Base-by-base conservation (phyloP, 2,329 filamentous ascomycete genomes). In the Trichoderma breve region DNA sequence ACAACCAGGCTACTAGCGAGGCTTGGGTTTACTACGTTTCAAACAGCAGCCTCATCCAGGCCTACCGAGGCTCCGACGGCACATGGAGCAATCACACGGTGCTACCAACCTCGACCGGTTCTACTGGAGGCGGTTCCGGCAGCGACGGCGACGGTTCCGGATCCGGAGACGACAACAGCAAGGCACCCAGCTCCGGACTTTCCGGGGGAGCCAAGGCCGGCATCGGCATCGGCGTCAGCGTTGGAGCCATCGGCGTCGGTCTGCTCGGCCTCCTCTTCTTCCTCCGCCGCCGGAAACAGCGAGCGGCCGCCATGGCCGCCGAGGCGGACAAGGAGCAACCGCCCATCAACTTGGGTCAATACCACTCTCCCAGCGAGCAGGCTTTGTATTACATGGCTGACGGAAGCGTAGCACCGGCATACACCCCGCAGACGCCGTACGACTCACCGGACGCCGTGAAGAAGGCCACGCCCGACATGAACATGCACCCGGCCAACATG, bases 201-300 rank as follows among this genome's bases (percentile, higher is more conserved):
- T 70, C 67, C 6, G n/a, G 21, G 12, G 67, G 67, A 62, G 67
- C 67, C 30, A 70, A 70, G 67, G 67, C 67, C 5, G 67, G 67
- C 57, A 53, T 70, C n/a, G 67, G 67, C 2, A 36, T 70, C 36
- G 67, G 57, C 3, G 67, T 70, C 57, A 62, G 57, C 8, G 28
- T 62, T 7, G 67, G 55, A 12, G 67, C 58, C 12, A 61, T 70
- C 28, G 57, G 39, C 9, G 28, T 47, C 30, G 67, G 67, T 6
- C 21, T 67, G 8, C 64, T 70, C 8, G 67, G 11, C n/a, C 9
- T 62, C 5, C 15, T 70, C 67, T 47, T 70, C 55, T 70, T 36
- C 39, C 67, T 62, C n/a, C 67, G 57, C 43, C 39, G 67, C 18
- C 26, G 67, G 2, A 43, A 30, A 8, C 67, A 70, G 28, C 67